A percentile compares a stretch with the other conserved stretches of the same genome.
Evolutionary conservation across 192 early-diverging fungal genomes (phyloP).

Genomic region (Podila clonocystis): DNA sequence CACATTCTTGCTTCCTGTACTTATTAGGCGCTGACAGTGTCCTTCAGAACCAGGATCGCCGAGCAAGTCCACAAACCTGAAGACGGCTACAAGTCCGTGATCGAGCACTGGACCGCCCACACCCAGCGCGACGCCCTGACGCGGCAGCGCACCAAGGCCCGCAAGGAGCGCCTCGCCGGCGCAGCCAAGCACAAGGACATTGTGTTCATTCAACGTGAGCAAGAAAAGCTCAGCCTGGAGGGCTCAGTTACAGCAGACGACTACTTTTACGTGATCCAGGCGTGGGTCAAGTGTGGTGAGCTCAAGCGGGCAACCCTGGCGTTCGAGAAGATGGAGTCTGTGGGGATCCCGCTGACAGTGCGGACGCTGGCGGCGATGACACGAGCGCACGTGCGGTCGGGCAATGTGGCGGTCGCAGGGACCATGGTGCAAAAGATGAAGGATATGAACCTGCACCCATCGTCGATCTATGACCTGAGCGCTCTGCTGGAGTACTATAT

Average conservation of each 20-base stretch:
- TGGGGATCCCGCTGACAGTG: slow-evolving; percentile 9
- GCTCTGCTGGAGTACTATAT: slow-evolving; percentile 43
- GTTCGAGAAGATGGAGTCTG: slow-evolving; percentile 43
- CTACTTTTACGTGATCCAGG: slow-evolving; percentile 46
- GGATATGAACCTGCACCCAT: slow-evolving; percentile 18
- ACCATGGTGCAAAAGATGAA: slow-evolving; percentile 46
- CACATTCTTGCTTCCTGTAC: not conserved
- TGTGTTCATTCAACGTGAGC: slow-evolving; percentile 36
- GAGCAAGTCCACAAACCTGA: slow-evolving; percentile 48
- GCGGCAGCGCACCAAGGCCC: slow-evolving; percentile 31
- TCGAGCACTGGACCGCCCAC: slow-evolving; percentile 47
- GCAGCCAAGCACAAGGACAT: slow-evolving; percentile 42
- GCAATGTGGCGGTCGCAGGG: slow-evolving; percentile 32
- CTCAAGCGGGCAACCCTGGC: slow-evolving; percentile 41
- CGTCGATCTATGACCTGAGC: slow-evolving; percentile 34
- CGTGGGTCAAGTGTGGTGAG: slow-evolving; percentile 44
- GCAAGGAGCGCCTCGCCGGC: slow-evolving; percentile 28
- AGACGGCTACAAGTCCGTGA: slow-evolving; percentile 46
- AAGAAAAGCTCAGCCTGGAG: slow-evolving; percentile 32
- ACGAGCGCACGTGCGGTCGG: slow-evolving; percentile 29
- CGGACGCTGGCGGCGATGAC: slow-evolving; percentile 37
- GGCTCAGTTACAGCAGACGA: slow-evolving; percentile 28
- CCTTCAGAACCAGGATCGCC: slow-evolving; percentile 44
- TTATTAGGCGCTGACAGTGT: slow-evolving; percentile 32
- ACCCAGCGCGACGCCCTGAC: slow-evolving; percentile 28